These are phyloP conservation scores for Annulohypoxylon truncatum DNA, from an alignment of 2,329 filamentous ascomycete genomes.

Conservation along the genomic window DNA sequence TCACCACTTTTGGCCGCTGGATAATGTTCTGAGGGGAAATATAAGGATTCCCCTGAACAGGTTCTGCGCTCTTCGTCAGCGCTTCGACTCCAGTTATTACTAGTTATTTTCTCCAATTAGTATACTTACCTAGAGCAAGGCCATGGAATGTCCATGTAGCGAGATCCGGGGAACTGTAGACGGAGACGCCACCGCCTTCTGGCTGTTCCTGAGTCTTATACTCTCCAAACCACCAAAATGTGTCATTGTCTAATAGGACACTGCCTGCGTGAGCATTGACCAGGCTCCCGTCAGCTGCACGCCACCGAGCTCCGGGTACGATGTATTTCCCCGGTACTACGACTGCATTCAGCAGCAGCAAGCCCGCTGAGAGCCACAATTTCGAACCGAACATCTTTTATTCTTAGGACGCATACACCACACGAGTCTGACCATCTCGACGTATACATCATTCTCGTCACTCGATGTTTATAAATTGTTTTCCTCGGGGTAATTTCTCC, in stretches of 20 bases:
- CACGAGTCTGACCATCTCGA: slow-evolving; percentile 12
- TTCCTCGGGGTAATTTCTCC: slow-evolving; percentile 43
- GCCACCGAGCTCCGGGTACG: slow-evolving; percentile 70
- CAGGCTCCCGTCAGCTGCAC: slow-evolving; percentile 68
- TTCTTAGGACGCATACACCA: background rate
- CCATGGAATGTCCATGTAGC: slow-evolving; percentile 70
- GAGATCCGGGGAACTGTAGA: slow-evolving; percentile 70
- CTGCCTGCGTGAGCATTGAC: slow-evolving; percentile 72
- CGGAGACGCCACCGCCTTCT: slow-evolving; percentile 70
- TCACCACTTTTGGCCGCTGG: slow-evolving; percentile 71
- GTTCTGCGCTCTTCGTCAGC: slow-evolving; percentile 51
- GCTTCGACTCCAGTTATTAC: background rate
- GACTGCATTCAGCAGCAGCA: slow-evolving; percentile 37
- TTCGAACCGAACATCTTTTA: slow-evolving; percentile 30
- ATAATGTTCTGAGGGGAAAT: slow-evolving; percentile 68
- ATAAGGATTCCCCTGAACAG: slow-evolving; percentile 65
- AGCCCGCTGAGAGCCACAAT: slow-evolving; percentile 16
- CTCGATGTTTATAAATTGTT: slow-evolving; percentile 26
- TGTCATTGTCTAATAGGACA: slow-evolving; percentile 63
- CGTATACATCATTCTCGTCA: slow-evolving; percentile 2
- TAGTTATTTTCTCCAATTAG: background rate
- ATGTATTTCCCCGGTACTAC: slow-evolving; percentile 63
- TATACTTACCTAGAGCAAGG: slow-evolving; percentile 62
- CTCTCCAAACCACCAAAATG: slow-evolving; percentile 72
- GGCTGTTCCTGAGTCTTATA: slow-evolving; percentile 68